Base-by-base conservation (phyloP, 257 asterid species). In the Solanum clarkiae region DNA sequence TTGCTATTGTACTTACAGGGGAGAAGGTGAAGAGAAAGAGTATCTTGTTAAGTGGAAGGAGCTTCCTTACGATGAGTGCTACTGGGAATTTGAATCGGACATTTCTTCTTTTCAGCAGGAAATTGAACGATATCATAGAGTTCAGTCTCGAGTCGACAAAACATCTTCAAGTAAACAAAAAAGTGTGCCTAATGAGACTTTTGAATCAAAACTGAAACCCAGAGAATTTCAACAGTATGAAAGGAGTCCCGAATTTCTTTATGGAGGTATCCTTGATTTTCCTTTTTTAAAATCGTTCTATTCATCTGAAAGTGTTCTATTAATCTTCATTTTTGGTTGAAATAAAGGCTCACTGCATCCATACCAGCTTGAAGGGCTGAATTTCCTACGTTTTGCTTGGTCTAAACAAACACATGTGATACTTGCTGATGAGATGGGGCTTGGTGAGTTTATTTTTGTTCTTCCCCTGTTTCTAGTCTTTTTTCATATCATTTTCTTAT, bases 361-460 rank as follows among this genome's bases (percentile, higher is more conserved):
- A 14, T 96, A 96, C 88, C 99, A 96, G 94, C 98, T 96, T 24
- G 99, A 95, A 94, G 99, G 99, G 88, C 89, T 96, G 92, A 96
- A 96, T 88, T 96, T 94, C 92, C 88, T 96, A 86, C 98, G 98
- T 36, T 96, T 93, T 93, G 87, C 99, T 83, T 96, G 99, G 99
- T 91, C 93, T 86, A 94, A 96, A 90, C 97, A 93, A 81, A 96
- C 98, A 2, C 98, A 96, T 87, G 98, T 95, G 80, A 95, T 96
- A 89, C 98, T 96, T 86, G 99, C 99, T 15, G 99, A 96, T 91
- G 99, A 96, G 91, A 96, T 96, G 99, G 99, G 99, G 60, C 99
- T 96, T 87, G 99, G 99, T 97, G 92, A 81, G 94, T 84, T 88
- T 29, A 36, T 75, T 80, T 68, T 29, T 82, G 56, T 81, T 22